Conservation (phyloP, 441 rosid species). For the Populus hybrid region DNA sequence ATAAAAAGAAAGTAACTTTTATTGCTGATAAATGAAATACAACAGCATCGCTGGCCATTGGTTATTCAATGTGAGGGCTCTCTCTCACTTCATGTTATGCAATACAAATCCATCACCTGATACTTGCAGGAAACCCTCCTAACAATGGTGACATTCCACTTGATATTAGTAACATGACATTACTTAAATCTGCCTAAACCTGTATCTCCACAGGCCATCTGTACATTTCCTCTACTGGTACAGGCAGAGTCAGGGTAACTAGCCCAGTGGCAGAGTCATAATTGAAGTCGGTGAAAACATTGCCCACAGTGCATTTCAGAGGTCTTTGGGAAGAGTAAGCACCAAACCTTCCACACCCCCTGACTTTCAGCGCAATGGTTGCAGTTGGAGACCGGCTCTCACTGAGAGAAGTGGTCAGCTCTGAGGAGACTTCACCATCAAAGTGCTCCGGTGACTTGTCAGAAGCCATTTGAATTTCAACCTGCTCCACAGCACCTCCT, state of each 20-base stretch:
- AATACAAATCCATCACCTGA: neutral
- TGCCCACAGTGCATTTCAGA: constrained; percentile 49
- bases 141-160: constrained; percentile 6
- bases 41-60: neutral
- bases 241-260: constrained; percentile 52
- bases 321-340: constrained; percentile 75
- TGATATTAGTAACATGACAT: neutral
- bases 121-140: neutral
- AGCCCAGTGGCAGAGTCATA: constrained; percentile 58
- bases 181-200: constrained; percentile 31
- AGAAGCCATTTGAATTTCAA: constrained; percentile 36
- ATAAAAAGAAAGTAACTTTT: neutral
- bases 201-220: constrained; percentile 74
- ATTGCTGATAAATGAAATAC: constrained; percentile 3
- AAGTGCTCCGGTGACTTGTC: constrained; percentile 37
- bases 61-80: neutral
- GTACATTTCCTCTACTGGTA: constrained; percentile 64
- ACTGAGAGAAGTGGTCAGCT: constrained; percentile 37
- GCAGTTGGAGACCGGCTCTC: constrained; percentile 41
- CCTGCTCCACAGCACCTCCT: constrained; percentile 66
- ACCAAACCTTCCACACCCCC: constrained; percentile 83
- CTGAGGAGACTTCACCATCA: constrained; percentile 55
- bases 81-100: neutral
- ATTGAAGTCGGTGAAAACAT: constrained; percentile 43
- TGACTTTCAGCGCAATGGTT: constrained; percentile 46